Conservation (phyloP, 306 rosid genomes). For the Sphenostylis stenocarpa region DNA sequence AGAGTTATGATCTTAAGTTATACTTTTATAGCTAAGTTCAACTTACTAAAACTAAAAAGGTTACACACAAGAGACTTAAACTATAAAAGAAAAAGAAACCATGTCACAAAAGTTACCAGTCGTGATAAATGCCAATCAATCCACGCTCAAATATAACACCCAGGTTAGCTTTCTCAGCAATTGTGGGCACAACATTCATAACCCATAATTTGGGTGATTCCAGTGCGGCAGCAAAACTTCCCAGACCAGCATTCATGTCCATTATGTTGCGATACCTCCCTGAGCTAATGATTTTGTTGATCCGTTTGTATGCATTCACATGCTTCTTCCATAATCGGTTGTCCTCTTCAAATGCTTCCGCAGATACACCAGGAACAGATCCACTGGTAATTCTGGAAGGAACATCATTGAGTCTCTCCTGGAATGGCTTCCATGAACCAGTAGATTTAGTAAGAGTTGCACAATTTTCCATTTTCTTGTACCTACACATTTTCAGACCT, state of each 20-base stretch:
- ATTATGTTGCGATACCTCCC: constrained; percentile 75
- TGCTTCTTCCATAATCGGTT: constrained; percentile 73
- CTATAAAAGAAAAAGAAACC: background rate
- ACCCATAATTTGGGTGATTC: constrained; percentile 83
- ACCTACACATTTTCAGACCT: constrained; percentile 46
- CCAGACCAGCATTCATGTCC: constrained; percentile 93
- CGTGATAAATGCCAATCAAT: constrained; percentile 75
- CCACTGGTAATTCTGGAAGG: constrained; percentile 67
- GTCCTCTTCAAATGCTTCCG: constrained; percentile 55
- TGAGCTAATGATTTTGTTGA: constrained; percentile 59
- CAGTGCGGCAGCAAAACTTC: constrained; percentile 86
- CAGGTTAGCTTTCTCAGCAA: constrained; percentile 66
- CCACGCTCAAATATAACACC: constrained; percentile 77
- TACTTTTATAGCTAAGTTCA: background rate
- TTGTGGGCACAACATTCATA: constrained; percentile 82
- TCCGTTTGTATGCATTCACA: constrained; percentile 70
- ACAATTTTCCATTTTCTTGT: constrained; percentile 73
- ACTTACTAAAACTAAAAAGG: background rate
- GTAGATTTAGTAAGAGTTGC: constrained; percentile 47
- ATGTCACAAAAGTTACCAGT: constrained; percentile 54
- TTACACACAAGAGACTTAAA: background rate
- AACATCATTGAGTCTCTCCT: constrained; percentile 61
- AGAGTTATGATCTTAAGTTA: background rate
- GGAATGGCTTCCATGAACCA: constrained; percentile 64
- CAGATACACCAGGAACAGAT: constrained; percentile 51